Evolutionary conservation across 2,329 filamentous ascomycete species (phyloP), one percentile per base, ranked within the genome.

Genomic region (Diplodia intermedia): DNA sequence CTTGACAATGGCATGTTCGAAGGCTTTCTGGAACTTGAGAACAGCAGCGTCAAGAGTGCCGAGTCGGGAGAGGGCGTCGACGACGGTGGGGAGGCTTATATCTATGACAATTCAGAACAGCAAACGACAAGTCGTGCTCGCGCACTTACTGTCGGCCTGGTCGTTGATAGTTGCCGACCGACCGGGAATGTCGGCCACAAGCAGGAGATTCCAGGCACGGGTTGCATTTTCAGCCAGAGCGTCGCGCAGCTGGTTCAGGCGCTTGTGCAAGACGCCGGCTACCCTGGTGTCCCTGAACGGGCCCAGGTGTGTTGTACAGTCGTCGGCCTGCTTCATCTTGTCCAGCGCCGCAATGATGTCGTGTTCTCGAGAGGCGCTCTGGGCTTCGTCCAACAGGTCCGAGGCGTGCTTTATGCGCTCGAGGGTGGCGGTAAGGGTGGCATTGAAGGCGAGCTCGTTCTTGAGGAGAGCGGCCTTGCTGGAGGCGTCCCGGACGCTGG

Each of bases 131-230:
- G 12, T 12, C 52, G 56, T 38, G 50, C 18, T n/a, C 11, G n/a
- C 36, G 33, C 9, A 66, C 78, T 60, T 77, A 89, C 87, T 83
- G 76, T 86, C 76, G 31, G 83, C 79, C 20, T 79, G 79, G 14
- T 85, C 81, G 31, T 81, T 82, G 40, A 96, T 84, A 0, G 82
- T 84, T 8, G 95, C 79, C 55, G 79, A 83, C 9, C 82, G 81
- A 9, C 82, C 79, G 26, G 86, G 81, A 0, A 82, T 77, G 73
- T 94, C 87, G 20, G 93, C 79, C 1, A 83, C 79, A 14, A 97
- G 81, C 53, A 94, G 81, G 0, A 84, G 82, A 68, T 86, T 86
- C 92, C 93, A 97, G n/a, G 89, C 85, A 66, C 84, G 83, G 53
- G 87, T 86, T 49, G 95, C 85, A 9, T 87, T 86, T 50, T 90